Conservation (phyloP, 2,329 filamentous ascomycete genomes). For the Penicillium sp. region DNA sequence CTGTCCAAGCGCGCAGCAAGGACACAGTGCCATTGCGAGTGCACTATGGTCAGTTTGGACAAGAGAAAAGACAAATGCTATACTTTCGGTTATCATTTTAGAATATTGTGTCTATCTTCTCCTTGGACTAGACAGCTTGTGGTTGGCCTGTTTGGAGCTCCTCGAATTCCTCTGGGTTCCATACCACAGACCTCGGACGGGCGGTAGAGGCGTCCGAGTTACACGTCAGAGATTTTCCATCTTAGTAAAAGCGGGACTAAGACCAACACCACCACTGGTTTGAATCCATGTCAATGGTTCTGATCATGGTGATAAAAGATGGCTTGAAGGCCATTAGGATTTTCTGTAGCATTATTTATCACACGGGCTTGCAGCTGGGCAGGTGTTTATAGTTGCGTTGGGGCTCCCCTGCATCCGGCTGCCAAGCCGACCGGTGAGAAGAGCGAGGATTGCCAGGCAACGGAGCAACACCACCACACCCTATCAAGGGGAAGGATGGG, state of each 20-base stretch:
- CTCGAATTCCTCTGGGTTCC: slow-evolving; percentile 1
- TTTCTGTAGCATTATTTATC: not conserved
- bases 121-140: not conserved
- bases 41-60: not conserved
- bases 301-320: not conserved
- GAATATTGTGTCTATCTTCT: not conserved
- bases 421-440: slow-evolving; percentile 27
- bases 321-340: not conserved
- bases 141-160: slow-evolving; percentile 3
- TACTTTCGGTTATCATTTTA: not conserved
- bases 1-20: slow-evolving; percentile 14
- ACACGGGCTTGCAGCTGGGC: not conserved
- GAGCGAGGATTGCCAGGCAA: slow-evolving; percentile 23
- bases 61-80: not conserved
- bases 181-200: slow-evolving; percentile 13
- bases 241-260: not conserved
- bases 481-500: not conserved
- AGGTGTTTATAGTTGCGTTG: slow-evolving; percentile 3
- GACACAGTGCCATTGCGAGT: not conserved
- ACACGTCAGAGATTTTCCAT: slow-evolving; percentile 33
- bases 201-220: slow-evolving; percentile 17
- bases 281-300: slow-evolving; percentile 1
- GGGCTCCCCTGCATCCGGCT: slow-evolving; percentile 22
- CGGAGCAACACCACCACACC: slow-evolving; percentile 10
- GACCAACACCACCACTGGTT: not conserved